Conservation (phyloP, 805 yeast species). For the Metschnikowia arizonensis region DNA sequence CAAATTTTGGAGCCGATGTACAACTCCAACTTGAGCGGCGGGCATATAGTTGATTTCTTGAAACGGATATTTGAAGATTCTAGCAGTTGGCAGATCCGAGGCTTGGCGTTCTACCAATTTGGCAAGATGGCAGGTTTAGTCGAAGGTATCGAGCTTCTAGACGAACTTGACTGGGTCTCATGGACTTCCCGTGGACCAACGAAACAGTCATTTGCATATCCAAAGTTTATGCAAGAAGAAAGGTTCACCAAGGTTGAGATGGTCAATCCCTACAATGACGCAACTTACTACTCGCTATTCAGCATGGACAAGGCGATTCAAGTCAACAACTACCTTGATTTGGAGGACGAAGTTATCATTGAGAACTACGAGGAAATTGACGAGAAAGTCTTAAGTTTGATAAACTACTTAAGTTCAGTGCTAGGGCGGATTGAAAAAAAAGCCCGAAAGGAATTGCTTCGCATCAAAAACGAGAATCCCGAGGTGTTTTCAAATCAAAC, state of each 20-base stretch:
- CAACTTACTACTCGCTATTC: slow-evolving; percentile 13
- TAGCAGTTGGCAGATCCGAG: slow-evolving; percentile 55
- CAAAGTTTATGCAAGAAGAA: slow-evolving; percentile 13
- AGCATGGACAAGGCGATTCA: slow-evolving; percentile 11
- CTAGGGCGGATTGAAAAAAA: slow-evolving; percentile 43
- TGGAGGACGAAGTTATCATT: slow-evolving; percentile 16
- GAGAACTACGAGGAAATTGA: slow-evolving; percentile 18
- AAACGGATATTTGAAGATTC: slow-evolving; percentile 34
- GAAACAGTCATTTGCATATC: slow-evolving; percentile 14
- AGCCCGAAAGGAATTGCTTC: slow-evolving; percentile 55
- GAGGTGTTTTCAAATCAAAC: slow-evolving; percentile 52
- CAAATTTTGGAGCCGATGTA: slow-evolving; percentile 35
- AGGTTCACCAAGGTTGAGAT: slow-evolving; percentile 14
- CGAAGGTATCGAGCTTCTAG: slow-evolving; percentile 81
- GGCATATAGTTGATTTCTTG: slow-evolving; percentile 44
- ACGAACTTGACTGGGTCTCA: slow-evolving; percentile 68
- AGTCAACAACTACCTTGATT: slow-evolving; percentile 8
- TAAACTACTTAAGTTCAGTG: slow-evolving; percentile 50
- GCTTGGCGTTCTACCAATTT: slow-evolving; percentile 71
- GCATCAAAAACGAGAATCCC: slow-evolving; percentile 48
- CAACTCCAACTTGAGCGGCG: slow-evolving; percentile 19
- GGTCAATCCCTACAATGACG: slow-evolving; percentile 16
- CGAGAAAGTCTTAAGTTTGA: slow-evolving; percentile 28
- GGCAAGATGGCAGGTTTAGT: slow-evolving; percentile 69
- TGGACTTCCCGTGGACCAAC: slow-evolving; percentile 2